phyloP scores from a whole-genome alignment of 768 basidiomycete species.

The Galerina marginata region DNA sequence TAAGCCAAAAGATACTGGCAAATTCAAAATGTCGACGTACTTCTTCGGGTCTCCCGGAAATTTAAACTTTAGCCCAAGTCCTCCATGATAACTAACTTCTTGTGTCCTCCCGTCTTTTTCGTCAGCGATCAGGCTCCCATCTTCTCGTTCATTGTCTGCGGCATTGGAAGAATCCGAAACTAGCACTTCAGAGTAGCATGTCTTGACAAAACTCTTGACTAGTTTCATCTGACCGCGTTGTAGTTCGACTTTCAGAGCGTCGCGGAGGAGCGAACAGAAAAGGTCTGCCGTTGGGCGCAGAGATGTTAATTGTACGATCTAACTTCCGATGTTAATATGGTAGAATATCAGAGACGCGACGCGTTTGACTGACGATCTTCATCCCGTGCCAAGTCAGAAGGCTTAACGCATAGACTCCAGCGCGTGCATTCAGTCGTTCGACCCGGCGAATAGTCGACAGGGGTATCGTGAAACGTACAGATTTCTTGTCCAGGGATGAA shows the following conservation, averaged over 20 bases:
- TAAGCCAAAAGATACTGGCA: conserved; percentile 12
- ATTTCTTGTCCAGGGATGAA: conserved; percentile 88
- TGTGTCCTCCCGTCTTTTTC: conserved; percentile 50
- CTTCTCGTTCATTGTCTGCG: conserved; percentile 72
- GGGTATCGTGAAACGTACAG: conserved; percentile 89
- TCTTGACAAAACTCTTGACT: conserved; percentile 89
- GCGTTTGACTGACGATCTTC: conserved; percentile 72
- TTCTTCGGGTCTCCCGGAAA: conserved; percentile 94
- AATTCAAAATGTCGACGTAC: conserved; percentile 44
- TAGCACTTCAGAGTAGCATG: conserved; percentile 94
- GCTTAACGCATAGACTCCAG: conserved; percentile 96
- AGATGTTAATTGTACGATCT: conserved; percentile 93
- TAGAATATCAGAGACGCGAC: neutral
- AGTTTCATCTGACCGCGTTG: conserved; percentile 92
- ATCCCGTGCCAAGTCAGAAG: conserved; percentile 93
- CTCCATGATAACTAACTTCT: conserved; percentile 72
- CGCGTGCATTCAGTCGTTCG: conserved; percentile 90
- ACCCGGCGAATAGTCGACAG: conserved; percentile 92
- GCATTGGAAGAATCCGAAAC: conserved; percentile 59
- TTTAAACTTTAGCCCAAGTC: conserved; percentile 82
- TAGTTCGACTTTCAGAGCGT: conserved; percentile 87
- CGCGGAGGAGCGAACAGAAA: conserved; percentile 88
- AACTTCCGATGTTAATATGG: conserved; percentile 1
- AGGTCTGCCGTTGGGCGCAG: conserved; percentile 91
- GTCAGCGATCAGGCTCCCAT: conserved; percentile 64